Conservation (phyloP, 2,329 filamentous ascomycete species). For the Chaetomium sp. region DNA sequence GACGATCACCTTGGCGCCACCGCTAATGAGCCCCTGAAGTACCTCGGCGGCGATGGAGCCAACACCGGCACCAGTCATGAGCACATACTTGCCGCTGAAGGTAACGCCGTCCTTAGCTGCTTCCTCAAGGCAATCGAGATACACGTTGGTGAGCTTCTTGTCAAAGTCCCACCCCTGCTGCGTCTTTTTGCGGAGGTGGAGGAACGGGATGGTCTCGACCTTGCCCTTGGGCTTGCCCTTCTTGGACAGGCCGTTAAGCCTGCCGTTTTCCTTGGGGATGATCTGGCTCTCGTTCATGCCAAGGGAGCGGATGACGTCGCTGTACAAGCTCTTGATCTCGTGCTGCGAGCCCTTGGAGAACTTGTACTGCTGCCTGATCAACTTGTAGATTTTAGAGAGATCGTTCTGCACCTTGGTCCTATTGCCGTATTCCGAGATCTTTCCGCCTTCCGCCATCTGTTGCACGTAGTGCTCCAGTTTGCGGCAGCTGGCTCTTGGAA, state of each 20-base stretch:
- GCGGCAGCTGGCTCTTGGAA: slow-evolving; percentile 82
- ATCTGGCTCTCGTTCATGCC: slow-evolving; percentile 99
- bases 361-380: slow-evolving; percentile 98
- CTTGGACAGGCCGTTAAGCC: slow-evolving; percentile 53
- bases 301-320: slow-evolving; percentile 89
- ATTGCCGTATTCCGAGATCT: slow-evolving; percentile 98
- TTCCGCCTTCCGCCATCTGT: slow-evolving; percentile 97
- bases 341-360: slow-evolving; percentile 94
- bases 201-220: slow-evolving; percentile 95
- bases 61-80: slow-evolving; percentile 98
- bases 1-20: slow-evolving; percentile 94
- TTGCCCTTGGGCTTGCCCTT: slow-evolving; percentile 77
- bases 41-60: slow-evolving; percentile 98
- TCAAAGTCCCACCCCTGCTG: slow-evolving; percentile 98
- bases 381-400: slow-evolving; percentile 91
- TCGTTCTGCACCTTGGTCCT: slow-evolving; percentile 98
- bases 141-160: slow-evolving; percentile 94
- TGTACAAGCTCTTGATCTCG: slow-evolving; percentile 94
- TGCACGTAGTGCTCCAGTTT: slow-evolving; percentile 98
- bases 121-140: slow-evolving; percentile 88
- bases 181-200: slow-evolving; percentile 93
- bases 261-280: slow-evolving; percentile 81
- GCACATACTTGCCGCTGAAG: slow-evolving; percentile 90
- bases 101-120: slow-evolving; percentile 85
- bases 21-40: slow-evolving; percentile 90